Evolutionary conservation across 2,329 filamentous ascomycete species (phyloP).

Genomic region (Ilyonectria sp.): DNA sequence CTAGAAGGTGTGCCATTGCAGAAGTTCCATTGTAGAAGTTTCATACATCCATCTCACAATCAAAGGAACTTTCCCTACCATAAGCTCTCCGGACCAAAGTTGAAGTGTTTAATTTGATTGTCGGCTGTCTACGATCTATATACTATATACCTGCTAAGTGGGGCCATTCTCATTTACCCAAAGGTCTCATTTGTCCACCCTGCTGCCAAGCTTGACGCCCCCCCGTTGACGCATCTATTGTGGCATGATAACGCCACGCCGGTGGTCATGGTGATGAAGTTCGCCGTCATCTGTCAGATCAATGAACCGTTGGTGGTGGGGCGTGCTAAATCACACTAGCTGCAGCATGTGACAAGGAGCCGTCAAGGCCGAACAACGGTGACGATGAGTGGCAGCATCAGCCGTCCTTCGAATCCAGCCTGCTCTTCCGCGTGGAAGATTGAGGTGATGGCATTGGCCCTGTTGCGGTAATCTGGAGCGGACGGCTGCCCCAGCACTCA

Average conservation of each 20-base stretch:
- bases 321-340: neutral
- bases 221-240: neutral
- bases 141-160: too few relatives aligned
- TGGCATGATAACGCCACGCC: neutral
- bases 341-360: neutral
- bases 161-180: neutral
- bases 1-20: neutral
- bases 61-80: neutral
- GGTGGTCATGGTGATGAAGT: neutral
- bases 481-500: neutral
- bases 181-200: neutral
- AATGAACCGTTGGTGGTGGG: neutral
- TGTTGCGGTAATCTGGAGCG: slow-evolving; percentile 7
- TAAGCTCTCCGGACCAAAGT: neutral
- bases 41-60: neutral
- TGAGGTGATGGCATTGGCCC: slow-evolving; percentile 3
- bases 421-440: slow-evolving; percentile 7
- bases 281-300: neutral
- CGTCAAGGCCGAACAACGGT: neutral
- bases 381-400: neutral
- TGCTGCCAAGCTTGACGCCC: neutral
- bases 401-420: slow-evolving; percentile 8
- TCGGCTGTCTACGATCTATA: neutral
- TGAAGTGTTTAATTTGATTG: neutral
- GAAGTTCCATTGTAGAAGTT: neutral